Conservation (phyloP, 345 rosid genomes). For the Clarkia xantiana region DNA sequence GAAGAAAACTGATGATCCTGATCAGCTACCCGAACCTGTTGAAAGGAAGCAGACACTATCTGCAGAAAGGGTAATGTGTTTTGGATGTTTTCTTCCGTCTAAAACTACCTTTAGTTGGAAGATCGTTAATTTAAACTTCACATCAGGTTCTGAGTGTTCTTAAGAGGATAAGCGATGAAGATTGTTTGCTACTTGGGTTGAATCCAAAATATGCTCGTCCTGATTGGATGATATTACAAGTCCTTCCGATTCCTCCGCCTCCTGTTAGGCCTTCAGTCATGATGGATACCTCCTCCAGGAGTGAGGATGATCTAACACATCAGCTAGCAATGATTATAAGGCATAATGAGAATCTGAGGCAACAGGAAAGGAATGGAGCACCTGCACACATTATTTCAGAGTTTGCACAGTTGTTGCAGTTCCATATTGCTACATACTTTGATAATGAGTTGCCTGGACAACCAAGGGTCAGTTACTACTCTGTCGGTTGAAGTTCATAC, state of each 20-base stretch:
- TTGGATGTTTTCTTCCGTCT: too few relatives aligned
- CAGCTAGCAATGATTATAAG: constrained; percentile 86
- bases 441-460: constrained; percentile 97
- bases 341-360: constrained; percentile 78
- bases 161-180: constrained; percentile 91
- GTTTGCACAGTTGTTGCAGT: constrained; percentile 89
- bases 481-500: too few relatives aligned
- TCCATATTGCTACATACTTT: constrained; percentile 87
- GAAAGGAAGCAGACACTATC: constrained; percentile 91
- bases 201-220: constrained; percentile 97
- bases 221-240: constrained; percentile 97
- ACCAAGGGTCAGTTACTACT: constrained; percentile 78
- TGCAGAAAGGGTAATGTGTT: constrained; percentile 55
- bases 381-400: constrained; percentile 97
- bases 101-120: too few relatives aligned
- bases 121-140: too few relatives aligned
- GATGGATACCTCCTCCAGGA: constrained; percentile 88
- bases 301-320: constrained; percentile 97
- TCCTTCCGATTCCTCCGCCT: constrained; percentile 96
- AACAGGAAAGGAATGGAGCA: constrained; percentile 86
- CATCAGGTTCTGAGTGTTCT: constrained; percentile 71
- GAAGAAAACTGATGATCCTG: constrained; percentile 73
- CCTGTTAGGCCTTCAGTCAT: constrained; percentile 98
- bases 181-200: constrained; percentile 73
- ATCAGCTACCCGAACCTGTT: constrained; percentile 91